Evolutionary conservation across 768 basidiomycete genomes (phyloP).

Genomic region (Lanmaoa pseudosensibilis): DNA sequence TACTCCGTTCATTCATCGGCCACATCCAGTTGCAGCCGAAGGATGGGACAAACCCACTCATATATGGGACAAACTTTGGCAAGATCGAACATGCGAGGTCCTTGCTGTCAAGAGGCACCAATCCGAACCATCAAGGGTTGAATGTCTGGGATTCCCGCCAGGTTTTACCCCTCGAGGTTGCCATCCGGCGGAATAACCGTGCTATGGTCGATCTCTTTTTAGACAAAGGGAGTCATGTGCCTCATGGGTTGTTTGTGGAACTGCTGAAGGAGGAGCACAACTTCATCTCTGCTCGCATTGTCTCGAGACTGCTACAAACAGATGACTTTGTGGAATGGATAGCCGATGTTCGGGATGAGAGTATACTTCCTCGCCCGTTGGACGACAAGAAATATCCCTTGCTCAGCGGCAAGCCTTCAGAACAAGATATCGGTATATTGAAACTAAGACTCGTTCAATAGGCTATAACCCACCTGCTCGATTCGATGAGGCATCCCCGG

Average conservation of each 20-base stretch:
- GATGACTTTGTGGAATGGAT: constrained; percentile 16
- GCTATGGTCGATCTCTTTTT: not conserved
- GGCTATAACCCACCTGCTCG: not conserved
- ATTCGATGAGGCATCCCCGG: not conserved
- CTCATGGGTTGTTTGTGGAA: not conserved
- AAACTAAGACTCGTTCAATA: constrained; percentile 6
- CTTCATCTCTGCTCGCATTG: not conserved
- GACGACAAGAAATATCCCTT: not conserved
- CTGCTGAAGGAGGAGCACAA: accelerated
- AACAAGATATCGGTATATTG: not conserved
- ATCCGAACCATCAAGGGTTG: not conserved
- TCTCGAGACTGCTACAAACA: constrained; percentile 2
- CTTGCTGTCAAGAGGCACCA: not conserved
- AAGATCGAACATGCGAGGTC: not conserved
- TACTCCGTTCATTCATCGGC: not conserved
- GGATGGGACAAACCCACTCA: constrained; percentile 2
- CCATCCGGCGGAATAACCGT: not conserved
- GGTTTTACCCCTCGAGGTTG: constrained; percentile 2
- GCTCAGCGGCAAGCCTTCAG: no score
- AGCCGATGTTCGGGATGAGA: not conserved
- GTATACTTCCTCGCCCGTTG: not conserved
- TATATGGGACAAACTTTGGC: not conserved
- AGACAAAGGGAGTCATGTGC: not conserved
- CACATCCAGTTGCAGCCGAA: not conserved
- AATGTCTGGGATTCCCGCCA: not conserved